phyloP scores from a whole-genome alignment of 352 stramenopile genomes.

The Phytophthora sojae region DNA sequence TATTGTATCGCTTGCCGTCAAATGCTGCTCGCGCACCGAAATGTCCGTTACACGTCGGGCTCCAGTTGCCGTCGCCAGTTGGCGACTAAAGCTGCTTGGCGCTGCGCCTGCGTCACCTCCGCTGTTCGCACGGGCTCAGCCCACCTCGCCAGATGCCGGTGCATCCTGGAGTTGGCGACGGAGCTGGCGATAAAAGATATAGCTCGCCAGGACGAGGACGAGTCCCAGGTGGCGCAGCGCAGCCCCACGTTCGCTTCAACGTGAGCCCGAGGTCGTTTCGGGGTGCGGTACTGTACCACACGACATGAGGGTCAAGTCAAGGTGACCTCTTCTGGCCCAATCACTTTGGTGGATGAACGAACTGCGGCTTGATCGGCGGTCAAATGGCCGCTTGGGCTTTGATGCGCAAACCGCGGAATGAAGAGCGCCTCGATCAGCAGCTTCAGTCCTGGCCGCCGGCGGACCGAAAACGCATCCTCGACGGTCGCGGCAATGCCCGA shows the following conservation, averaged over 20 bases:
- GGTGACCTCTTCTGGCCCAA: neutral
- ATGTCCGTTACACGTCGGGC: slow-evolving; percentile 28
- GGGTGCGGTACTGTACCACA: neutral
- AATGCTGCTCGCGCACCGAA: slow-evolving; percentile 14
- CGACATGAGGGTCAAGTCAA: neutral
- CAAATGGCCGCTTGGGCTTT: neutral
- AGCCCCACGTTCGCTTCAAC: slow-evolving; percentile 9
- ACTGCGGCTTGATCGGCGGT: neutral
- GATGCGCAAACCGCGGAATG: slow-evolving; percentile 16
- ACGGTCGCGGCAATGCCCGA: slow-evolving; percentile 7
- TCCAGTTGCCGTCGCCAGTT: neutral
- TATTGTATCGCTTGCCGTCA: neutral
- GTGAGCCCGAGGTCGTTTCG: neutral
- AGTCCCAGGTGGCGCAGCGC: neutral
- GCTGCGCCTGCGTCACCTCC: slow-evolving; percentile 14
- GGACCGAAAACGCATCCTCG: slow-evolving; percentile 24
- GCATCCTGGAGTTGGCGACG: neutral
- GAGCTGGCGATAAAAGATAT: neutral
- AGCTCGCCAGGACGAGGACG: neutral
- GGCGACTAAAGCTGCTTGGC: neutral
- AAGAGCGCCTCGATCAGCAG: neutral
- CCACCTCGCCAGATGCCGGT: neutral
- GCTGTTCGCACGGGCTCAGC: neutral
- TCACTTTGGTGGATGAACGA: neutral
- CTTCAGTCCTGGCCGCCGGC: slow-evolving; percentile 1